These are phyloP conservation scores for Kodamaea jinghongensis DNA, from an alignment of 805 yeast species.

Conservation along the genomic window DNA sequence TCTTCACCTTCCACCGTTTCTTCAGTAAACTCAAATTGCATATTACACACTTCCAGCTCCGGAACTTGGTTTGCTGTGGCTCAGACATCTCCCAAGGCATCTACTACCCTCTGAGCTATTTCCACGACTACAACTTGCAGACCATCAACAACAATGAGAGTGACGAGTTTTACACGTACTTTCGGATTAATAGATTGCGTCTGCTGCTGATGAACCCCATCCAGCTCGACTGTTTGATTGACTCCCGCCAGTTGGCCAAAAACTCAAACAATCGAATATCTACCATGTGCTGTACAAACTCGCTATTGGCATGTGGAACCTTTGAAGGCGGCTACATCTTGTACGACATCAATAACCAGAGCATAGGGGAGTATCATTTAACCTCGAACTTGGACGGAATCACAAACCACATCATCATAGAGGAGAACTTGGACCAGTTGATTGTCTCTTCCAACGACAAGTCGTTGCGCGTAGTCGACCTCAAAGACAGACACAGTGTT, in stretches of 20 bases:
- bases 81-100: slow-evolving; percentile 32
- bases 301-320: slow-evolving; percentile 50
- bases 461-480: slow-evolving; percentile 40
- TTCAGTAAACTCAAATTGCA: slow-evolving; percentile 46
- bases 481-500: slow-evolving; percentile 13
- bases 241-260: slow-evolving; percentile 26
- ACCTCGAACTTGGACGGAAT: slow-evolving; percentile 48
- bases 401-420: slow-evolving; percentile 46
- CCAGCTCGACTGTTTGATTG: slow-evolving; percentile 39
- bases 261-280: slow-evolving; percentile 44
- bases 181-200: slow-evolving; percentile 34
- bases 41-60: slow-evolving; percentile 55
- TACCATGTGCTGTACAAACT: slow-evolving; percentile 43
- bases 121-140: slow-evolving; percentile 29
- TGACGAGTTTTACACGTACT: slow-evolving; percentile 30
- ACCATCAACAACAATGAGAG: slow-evolving; percentile 21
- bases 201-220: slow-evolving; percentile 17
- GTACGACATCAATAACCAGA: slow-evolving; percentile 23
- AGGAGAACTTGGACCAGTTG: slow-evolving; percentile 28
- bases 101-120: slow-evolving; percentile 39
- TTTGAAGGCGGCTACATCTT: slow-evolving; percentile 50
- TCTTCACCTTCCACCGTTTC: slow-evolving; percentile 38
- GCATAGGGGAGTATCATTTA: slow-evolving; percentile 35
- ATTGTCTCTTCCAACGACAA: slow-evolving; percentile 53
- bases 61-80: slow-evolving; percentile 47